Percentiles rank a stretch among this genome's conserved stretches.
Evolutionary conservation across 495 filamentous ascomycete species (phyloP).

Genomic region (Patellaria atrata): DNA sequence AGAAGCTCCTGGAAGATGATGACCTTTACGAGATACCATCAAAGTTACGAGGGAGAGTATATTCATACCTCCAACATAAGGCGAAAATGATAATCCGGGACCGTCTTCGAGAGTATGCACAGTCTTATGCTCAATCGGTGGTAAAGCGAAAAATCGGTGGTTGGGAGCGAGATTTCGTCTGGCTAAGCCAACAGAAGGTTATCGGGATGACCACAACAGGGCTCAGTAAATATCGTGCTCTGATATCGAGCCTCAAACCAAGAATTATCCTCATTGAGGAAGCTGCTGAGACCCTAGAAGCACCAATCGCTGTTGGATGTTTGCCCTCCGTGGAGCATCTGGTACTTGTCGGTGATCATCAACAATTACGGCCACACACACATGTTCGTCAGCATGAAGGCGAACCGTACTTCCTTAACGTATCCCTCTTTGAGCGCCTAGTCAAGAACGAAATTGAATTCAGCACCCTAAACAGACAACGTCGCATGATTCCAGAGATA

Average conservation of each 20-base stretch:
- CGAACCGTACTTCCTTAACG: conserved; percentile 44
- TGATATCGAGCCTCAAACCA: conserved; percentile 58
- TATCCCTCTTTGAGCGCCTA: conserved; percentile 68
- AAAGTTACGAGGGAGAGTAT: conserved; percentile 41
- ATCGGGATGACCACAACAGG: conserved; percentile 73
- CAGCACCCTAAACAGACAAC: conserved; percentile 43
- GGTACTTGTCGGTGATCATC: conserved; percentile 63
- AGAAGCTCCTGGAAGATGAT: conserved; percentile 11
- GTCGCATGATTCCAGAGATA: conserved; percentile 63
- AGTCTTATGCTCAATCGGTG: conserved; percentile 30
- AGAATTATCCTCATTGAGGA: conserved; percentile 58
- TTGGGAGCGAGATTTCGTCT: conserved; percentile 39
- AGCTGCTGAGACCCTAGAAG: conserved; percentile 60
- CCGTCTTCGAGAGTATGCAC: conserved; percentile 31
- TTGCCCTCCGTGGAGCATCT: conserved; percentile 55
- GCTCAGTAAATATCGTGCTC: conserved; percentile 68
- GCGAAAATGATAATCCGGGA: conserved; percentile 31
- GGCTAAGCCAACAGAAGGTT: conserved; percentile 40
- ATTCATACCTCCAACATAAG: conserved; percentile 37
- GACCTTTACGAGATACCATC: conserved; percentile 45
- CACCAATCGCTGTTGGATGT: conserved; percentile 47
- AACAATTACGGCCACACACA: conserved; percentile 54
- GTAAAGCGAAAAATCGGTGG: conserved; percentile 35
- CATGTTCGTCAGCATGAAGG: conserved; percentile 39
- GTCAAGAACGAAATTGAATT: conserved; percentile 54